phyloP scores from a whole-genome alignment of 2,329 filamentous ascomycete species.

The Thielaviopsis ethacetica region DNA sequence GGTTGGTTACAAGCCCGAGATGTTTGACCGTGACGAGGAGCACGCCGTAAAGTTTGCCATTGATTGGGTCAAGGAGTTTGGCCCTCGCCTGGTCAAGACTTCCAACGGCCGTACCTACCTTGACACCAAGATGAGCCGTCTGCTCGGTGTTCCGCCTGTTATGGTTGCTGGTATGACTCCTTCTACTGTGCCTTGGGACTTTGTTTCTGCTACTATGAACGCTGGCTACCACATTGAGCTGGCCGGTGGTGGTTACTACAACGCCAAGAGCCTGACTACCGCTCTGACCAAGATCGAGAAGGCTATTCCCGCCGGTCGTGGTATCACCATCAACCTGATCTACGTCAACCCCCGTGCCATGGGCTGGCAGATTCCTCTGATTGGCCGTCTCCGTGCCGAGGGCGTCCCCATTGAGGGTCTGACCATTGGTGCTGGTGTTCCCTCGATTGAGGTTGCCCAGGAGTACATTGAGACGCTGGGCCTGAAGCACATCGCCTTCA shows the following conservation, averaged over 20 bases:
- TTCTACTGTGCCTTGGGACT: constrained; percentile 76
- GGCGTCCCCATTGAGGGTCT: constrained; percentile 84
- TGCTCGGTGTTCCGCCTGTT: constrained; percentile 70
- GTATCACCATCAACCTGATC: constrained; percentile 80
- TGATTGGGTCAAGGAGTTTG: constrained; percentile 96
- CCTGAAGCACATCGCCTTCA: constrained; percentile 86
- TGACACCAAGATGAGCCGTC: constrained; percentile 87
- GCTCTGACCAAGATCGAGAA: constrained; percentile 75
- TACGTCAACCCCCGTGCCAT: constrained; percentile 83
- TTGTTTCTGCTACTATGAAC: constrained; percentile 83
- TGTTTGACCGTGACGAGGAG: constrained; percentile 92
- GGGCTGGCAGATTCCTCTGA: constrained; percentile 80
- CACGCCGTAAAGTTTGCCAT: constrained; percentile 88
- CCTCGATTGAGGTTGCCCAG: constrained; percentile 81
- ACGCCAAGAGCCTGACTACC: constrained; percentile 63
- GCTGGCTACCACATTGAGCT: constrained; percentile 90
- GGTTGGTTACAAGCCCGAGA: constrained; percentile 92
- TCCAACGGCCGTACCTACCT: constrained; percentile 81
- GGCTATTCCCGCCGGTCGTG: constrained; percentile 66
- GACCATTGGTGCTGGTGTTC: constrained; percentile 84
- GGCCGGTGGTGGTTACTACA: constrained; percentile 79
- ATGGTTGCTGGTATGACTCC: constrained; percentile 94
- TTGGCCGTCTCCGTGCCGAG: constrained; percentile 63
- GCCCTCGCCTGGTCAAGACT: constrained; percentile 80
- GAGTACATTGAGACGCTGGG: constrained; percentile 89